Evolutionary conservation across 768 basidiomycete species (phyloP), one percentile per base, ranked within the genome.

Genomic region (Daedaleopsis sinensis): DNA sequence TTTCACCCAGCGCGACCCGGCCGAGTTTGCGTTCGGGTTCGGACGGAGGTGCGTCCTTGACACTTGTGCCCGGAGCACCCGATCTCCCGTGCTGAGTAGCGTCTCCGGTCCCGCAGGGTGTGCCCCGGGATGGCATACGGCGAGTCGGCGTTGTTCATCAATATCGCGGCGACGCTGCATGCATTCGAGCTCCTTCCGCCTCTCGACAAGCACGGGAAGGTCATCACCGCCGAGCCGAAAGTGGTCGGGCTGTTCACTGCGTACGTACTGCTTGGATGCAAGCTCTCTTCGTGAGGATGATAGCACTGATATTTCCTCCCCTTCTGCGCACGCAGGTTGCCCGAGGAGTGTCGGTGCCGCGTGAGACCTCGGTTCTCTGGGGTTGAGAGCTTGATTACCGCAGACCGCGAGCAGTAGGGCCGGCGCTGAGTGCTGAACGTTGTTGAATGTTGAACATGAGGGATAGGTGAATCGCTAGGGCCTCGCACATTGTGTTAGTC

Each of bases 41-140:
- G 63, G 63, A 18, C 36, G 63, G 19, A 47, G 63, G 63, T 64
- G 18, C 3, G 58, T 38, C 5, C 37, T n/a, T n/a, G n/a, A n/a
- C n/a, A n/a, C 47, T 4, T 10, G n/a, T 27, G 2, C n/a, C 21
- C 27, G 27, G 27, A 16, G 51, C 5, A 15, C 51, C 3, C 51
- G 1, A 11, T 7, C 7, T 7, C 21, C 50, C 23, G 19, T 32
- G 27, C 27, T 32, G 27, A n/a, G n/a, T 32, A 42, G 13, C 10
- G 13, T 7, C 10, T 15, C n/a, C 18, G 16, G 13, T 13, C 16
- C 19, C 21, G 37, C 52, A 54, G 52, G 39, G 24, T 39, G 6
- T 62, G 61, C 52, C 51, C 61, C 0, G 57, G 62, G 18, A 38
- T 16, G 32, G 44, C 54, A 37, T 59, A 58, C 42, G 57, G 57